Evolutionary conservation across 2,329 filamentous ascomycete species (phyloP).

Genomic region (Sodiomyces alkalinus): DNA sequence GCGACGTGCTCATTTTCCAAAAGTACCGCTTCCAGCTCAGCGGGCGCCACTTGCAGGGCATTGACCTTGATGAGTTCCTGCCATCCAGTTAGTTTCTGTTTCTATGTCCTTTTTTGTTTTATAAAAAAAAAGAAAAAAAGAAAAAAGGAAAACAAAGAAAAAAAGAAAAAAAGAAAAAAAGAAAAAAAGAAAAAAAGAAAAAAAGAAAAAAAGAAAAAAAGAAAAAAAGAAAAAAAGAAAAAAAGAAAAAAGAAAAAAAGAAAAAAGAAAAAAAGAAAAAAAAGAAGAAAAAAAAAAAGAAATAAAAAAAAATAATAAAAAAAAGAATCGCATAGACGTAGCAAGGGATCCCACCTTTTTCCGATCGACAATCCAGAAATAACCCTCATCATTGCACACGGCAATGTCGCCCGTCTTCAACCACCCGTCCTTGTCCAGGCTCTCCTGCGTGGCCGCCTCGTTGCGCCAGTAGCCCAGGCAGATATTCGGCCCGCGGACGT

Average conservation of each 20-base stretch:
- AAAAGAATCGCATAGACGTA: no score
- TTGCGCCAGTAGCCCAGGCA: slow-evolving; percentile 46
- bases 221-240: no score
- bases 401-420: slow-evolving; percentile 44
- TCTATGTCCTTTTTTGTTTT: no score
- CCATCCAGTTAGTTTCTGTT: slow-evolving; percentile 1
- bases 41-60: slow-evolving; percentile 43
- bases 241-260: no score
- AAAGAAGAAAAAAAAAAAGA: no score
- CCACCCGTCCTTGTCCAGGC: slow-evolving; percentile 36
- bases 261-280: no score
- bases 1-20: slow-evolving; percentile 34
- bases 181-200: no score
- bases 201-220: no score
- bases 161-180: no score
- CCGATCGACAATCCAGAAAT: slow-evolving; percentile 30
- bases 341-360: no score
- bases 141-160: neutral
- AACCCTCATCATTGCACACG: slow-evolving; percentile 26
- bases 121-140: no score
- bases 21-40: slow-evolving; percentile 37
- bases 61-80: slow-evolving; percentile 45
- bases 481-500: slow-evolving; percentile 37
- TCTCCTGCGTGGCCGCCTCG: slow-evolving; percentile 35
- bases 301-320: no score